Conservation (phyloP, 148 eudicot genomes). For the Spergularia bocconei region DNA sequence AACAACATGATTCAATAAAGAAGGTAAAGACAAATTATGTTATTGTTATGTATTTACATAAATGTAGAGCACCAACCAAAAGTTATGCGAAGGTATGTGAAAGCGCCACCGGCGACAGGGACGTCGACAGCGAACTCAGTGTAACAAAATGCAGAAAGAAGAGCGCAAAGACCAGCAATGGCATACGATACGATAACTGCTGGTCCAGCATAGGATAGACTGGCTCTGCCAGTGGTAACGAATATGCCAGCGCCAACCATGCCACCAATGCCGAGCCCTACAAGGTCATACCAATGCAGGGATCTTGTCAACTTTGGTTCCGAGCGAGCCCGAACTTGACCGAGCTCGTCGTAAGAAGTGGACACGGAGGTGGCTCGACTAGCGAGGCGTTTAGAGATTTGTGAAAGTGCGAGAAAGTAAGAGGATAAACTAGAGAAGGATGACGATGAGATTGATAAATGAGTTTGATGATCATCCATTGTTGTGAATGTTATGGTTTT, state of each 20-base stretch:
- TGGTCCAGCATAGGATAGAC: constrained; percentile 62
- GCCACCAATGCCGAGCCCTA: constrained; percentile 77
- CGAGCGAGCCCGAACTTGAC: constrained; percentile 48
- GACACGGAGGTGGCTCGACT: constrained; percentile 60
- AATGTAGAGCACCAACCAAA: constrained; percentile 42
- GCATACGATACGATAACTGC: constrained; percentile 78
- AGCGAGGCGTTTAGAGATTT: constrained; percentile 58
- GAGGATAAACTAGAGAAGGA: constrained; percentile 61
- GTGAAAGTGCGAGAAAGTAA: constrained; percentile 57
- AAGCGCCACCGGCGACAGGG: constrained; percentile 98
- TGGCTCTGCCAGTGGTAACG: constrained; percentile 78
- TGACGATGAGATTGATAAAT: constrained; percentile 22
- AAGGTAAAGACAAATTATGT: too few relatives aligned
- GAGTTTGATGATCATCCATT: not conserved
- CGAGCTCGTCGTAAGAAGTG: constrained; percentile 56
- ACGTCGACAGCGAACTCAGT: constrained; percentile 94
- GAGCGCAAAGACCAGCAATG: constrained; percentile 92
- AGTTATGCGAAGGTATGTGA: constrained; percentile 84
- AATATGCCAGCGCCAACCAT: constrained; percentile 98
- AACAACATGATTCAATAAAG: too few relatives aligned
- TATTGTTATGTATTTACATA: too few relatives aligned
- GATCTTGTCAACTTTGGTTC: constrained; percentile 45
- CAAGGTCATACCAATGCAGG: constrained; percentile 77
- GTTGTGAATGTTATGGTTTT: too few relatives aligned
- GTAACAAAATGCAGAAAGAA: constrained; percentile 91